Evolutionary conservation across 148 eudicot genomes (phyloP), one percentile per base, ranked within the genome.

Genomic region (Vaccinium darrowii): DNA sequence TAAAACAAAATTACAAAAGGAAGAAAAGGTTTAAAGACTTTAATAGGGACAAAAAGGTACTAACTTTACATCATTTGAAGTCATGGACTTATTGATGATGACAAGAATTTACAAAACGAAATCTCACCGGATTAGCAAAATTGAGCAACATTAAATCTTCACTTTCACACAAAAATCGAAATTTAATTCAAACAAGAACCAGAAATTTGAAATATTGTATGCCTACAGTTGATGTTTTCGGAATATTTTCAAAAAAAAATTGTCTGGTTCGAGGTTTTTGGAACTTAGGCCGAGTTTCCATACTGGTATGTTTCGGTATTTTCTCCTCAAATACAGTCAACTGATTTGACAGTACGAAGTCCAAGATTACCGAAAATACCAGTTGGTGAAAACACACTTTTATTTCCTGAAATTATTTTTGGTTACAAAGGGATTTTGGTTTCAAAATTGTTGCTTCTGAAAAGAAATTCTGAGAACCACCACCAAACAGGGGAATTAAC

Each of bases 1-100:
- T 49, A 39, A 78, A 82, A 89, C 90, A 84, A 84, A 83, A 74
- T 75, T 78, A 84, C 80, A 84, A 84, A 86, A 89, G 75, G 74
- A 62, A 74, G 18, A 86, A 82, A n/a, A 3, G 74, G 82, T 23
- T 62, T 18, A 71, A 43, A 43, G 23, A 19, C 52, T 84, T 84
- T 63, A 74, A 78, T 84, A 56, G 50, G 62, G 63, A 76, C 65
- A 63, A 89, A 86, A 89, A 85, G 84, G 72, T 39, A 82, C 80
- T 86, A 67, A 54, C 88, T 82, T 89, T 82, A 82, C 63, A 57
- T 36, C 58, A 50, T 73, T 49, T n/a, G 18, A 39, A 80, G 30
- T 62, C 49, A 12, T 18, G 58, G 27, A 15, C 7, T 79, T 7
- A 19, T n/a, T 65, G 27, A 56, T 9, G 30, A 84, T 7, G 58